Base-by-base conservation (phyloP, 2,329 filamentous ascomycete species). In the Chaetomium strumarium region DNA sequence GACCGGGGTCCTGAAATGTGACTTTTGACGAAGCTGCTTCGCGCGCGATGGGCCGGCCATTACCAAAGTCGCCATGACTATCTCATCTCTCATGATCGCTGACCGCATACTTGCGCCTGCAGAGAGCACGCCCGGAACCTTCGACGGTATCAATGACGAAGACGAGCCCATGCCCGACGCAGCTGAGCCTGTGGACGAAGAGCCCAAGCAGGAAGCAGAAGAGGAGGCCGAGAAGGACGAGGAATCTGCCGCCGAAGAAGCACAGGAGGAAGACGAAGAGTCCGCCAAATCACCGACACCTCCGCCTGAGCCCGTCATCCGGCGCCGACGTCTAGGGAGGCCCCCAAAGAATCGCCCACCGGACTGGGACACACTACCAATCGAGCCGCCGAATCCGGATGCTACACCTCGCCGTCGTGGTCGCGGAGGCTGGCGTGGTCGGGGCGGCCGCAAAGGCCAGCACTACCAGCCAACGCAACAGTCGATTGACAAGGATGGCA, bases 401-500 rank as follows among this genome's bases (percentile, higher is more conserved):
- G 67, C 70, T 20, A 77, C 83, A 4, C 85, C 83, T 41, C 77
- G 83, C 57, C 76, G 80, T 42, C 76, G 82, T 51, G 84, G 84
- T 3, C 82, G 86, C 17, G 83, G 83, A 41, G 85, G 88, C 55
- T 90, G 90, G 83, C 73, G 81, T 53, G 78, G 81, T 9, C 76
- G 81, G 5, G 88, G 74, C 69, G 88, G 72, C 61, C 85, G 73
- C 57, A 81, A 80, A 63, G 84, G 86, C 52, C 85, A 84, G 37
- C 81, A 84, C 5, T 81, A 84, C 13, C 84, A 85, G 37, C 88
- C 91, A 64, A 84, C 88, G 45, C 89, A 90, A 64, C 88, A 95
- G 56, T 84, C 90, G 5, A 86, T 96, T 55, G 93, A 97, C 70
- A 95, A 95, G 65, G 90, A 96, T 63, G 93, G 93, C 47, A 96